Evolutionary conservation across 2,329 filamentous ascomycete genomes (phyloP), one percentile per base, ranked within the genome.

Genomic region (Alternaria arborescens): DNA sequence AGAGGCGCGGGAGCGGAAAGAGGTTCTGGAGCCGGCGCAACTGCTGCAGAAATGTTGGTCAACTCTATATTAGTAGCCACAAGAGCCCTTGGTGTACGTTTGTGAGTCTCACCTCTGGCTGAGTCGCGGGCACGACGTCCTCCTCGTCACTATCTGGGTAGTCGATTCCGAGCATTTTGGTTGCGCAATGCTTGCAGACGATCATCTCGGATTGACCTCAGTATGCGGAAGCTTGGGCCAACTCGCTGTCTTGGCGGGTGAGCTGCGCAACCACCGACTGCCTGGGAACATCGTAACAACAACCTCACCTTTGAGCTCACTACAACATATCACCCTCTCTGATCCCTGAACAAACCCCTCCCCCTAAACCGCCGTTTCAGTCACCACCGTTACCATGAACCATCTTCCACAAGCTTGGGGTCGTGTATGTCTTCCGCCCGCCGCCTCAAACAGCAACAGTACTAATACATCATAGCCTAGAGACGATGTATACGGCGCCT

Each of bases 401-500:
- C 87, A 89, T 77, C 84, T 86, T 71, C 87, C 87, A 60, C 84
- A 88, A 82, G 85, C 84, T 68, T 89, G 87, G 87, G 87, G 87
- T 77, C 84, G 87, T 79, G 87, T 89, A 82, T 77, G 85, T 67
- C 24, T 43, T 56, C 62, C 55, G 44, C 60, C 52, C 62, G 24
- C 50, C 61, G 26, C 48, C 60, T 51, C 58, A 53, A 55, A 51
- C 57, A 53, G 36, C 61, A 65, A 34, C 57, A 53, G 44, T 65
- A 70, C 71, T 75, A 61, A 71, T 63, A 67, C 69, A 53, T 62
- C 50, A 56, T 61, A 99, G 95, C 95, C 95, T 78, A 91, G 95
- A 86, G 92, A 99, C 82, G 95, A 99, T 81, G 86, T 98, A 77
- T 99, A 98, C 83, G 95, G 95, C 73, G 85, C 91, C 74, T 99